Evolutionary conservation across 2,329 filamentous ascomycete species (phyloP).

Genomic region (Myriosclerotinia scirpicola): DNA sequence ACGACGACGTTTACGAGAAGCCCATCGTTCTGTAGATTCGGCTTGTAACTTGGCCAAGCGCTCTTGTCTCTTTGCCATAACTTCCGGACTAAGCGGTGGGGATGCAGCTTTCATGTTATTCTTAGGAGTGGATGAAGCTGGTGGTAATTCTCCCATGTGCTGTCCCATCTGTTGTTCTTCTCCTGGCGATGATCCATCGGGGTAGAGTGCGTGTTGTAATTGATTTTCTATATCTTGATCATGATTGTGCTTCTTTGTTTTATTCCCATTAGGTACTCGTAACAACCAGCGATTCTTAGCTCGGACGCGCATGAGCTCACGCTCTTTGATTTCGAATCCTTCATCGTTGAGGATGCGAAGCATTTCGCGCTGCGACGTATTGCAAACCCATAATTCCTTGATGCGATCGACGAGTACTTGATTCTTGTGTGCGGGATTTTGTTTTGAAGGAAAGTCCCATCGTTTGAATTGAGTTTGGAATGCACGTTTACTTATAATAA

Average conservation of each 20-base stretch:
- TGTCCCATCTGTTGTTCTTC: slow-evolving; percentile 37
- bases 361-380: slow-evolving; percentile 72
- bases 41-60: slow-evolving; percentile 54
- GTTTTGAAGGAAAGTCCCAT: slow-evolving; percentile 77
- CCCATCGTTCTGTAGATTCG: slow-evolving; percentile 63
- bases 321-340: slow-evolving; percentile 70
- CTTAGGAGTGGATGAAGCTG: slow-evolving; percentile 26
- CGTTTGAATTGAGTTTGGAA: slow-evolving; percentile 74
- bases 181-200: slow-evolving; percentile 36
- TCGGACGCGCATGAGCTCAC: slow-evolving; percentile 69
- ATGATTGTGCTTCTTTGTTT: slow-evolving; percentile 43
- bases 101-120: slow-evolving; percentile 32
- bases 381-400: slow-evolving; percentile 75
- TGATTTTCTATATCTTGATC: slow-evolving; percentile 41
- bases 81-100: slow-evolving; percentile 47
- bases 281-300: slow-evolving; percentile 68
- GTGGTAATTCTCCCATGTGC: slow-evolving; percentile 26
- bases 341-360: slow-evolving; percentile 67
- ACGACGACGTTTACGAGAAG: slow-evolving; percentile 64
- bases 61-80: slow-evolving; percentile 54
- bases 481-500: slow-evolving; percentile 62
- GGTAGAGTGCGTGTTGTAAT: slow-evolving; percentile 40
- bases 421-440: slow-evolving; percentile 71
- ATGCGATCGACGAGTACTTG: slow-evolving; percentile 65
- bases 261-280: slow-evolving; percentile 60